Evolutionary conservation across 106 monocot species (phyloP), one percentile per base, ranked within the genome.

Genomic region (Posidonia australis): DNA sequence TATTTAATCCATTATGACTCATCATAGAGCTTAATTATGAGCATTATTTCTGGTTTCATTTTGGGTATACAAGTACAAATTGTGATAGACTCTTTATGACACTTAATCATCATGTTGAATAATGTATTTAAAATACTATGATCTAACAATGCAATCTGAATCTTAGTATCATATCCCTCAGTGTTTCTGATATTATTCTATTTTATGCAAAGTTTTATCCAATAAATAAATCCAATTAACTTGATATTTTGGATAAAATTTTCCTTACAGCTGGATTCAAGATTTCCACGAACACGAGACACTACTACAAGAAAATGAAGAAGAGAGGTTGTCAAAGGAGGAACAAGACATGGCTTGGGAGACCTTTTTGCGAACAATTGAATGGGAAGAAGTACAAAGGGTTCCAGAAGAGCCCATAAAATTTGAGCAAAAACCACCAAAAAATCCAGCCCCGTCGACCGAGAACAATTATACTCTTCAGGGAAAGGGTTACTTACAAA

Each of bases 231-330:
- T 23, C 43, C 7, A 7, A 10, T n/a, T 13, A 36, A 59, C 32
- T n/a, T n/a, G n/a, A n/a, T n/a, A n/a, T n/a, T n/a, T n/a, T n/a
- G n/a, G n/a, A n/a, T n/a, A n/a, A n/a, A n/a, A 10, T 18, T 19
- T 36, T 10, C 18, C 27, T 28, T 48, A 17, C 82, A 96, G 96
- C 16, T 96, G 96, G 96, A 96, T 96, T 62, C 77, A 78, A 60
- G 82, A 87, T 45, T 96, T 82, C 75, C 96, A 96, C 67, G 96
- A 96, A 45, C 96, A 96, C 46, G 96, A 96, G 58, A 79, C 79
- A 27, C 87, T 96, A 44, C 73, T 96, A 1, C 96, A 96, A 79
- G 96, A 96, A 58, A 91, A 96, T 32, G 96, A 96, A 58, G 84
- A 84, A 0, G 96, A 96, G 62, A 80, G 78, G 49, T 70, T 96